These are phyloP conservation scores for Pleurotus tuoliensis DNA, from an alignment of 768 basidiomycete species.

Conservation along the genomic window DNA sequence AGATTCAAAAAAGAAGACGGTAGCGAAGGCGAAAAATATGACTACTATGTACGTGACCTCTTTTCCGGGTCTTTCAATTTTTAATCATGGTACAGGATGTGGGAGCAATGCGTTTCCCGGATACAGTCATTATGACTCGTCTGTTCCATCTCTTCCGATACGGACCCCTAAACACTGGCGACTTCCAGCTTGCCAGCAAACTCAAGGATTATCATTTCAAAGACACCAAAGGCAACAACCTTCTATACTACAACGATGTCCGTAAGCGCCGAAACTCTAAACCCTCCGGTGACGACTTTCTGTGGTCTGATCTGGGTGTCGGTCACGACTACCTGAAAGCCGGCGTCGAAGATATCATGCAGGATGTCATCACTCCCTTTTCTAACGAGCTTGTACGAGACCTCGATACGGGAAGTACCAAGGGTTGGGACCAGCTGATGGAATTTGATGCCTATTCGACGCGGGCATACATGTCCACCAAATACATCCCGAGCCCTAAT, in stretches of 20 bases:
- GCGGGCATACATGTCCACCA: constrained; percentile 16
- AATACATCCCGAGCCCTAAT: constrained; percentile 14
- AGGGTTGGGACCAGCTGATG: constrained; percentile 23
- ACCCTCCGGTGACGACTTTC: constrained; percentile 7
- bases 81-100: constrained; percentile 22
- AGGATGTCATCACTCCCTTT: constrained; percentile 20
- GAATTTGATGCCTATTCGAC: constrained; percentile 25
- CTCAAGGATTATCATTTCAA: constrained; percentile 17
- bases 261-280: constrained; percentile 7
- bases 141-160: constrained; percentile 26
- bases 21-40: constrained; percentile 17
- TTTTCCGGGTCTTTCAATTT: background rate
- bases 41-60: constrained; percentile 30
- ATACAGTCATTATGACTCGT: constrained; percentile 25
- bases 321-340: constrained; percentile 4
- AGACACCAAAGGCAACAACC: constrained; percentile 13
- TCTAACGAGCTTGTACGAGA: constrained; percentile 18
- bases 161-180: constrained; percentile 16
- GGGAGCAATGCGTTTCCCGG: constrained; percentile 39
- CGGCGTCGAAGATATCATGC: constrained; percentile 5
- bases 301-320: background rate
- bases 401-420: constrained; percentile 6
- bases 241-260: constrained; percentile 20
- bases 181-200: constrained; percentile 13
- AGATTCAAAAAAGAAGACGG: constrained; percentile 22